Base-by-base conservation (phyloP, 805 yeast species). In the Pichia gijzeniarum region DNA sequence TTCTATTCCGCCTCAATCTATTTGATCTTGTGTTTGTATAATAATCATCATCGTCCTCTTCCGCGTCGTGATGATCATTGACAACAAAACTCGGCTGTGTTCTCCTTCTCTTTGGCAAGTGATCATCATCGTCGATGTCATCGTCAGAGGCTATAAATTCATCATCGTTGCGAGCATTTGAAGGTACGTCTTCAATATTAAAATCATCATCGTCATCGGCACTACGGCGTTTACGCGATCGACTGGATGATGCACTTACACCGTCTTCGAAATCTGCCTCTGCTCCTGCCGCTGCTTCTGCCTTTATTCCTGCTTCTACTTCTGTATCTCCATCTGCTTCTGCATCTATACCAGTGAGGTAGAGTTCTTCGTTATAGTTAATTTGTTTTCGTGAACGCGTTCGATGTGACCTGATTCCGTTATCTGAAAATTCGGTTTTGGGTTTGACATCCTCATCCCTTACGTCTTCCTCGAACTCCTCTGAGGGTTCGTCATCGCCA, bases 311-410 rank as follows among this genome's bases (percentile, higher is more conserved):
- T n/a, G n/a, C n/a, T n/a, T n/a, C 27, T n/a, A 21, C 57, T 8
- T 54, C 60, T 22, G 54, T 54, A 20, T 57, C 62, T 37, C 54
- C 64, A 35, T 50, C 68, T 25, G 10, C 28, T 7, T 25, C 28
- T 25, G 28, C 28, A 12, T 52, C 59, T 2, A 63, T 37, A 5
- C 49, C 59, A 18, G 54, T 56, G 14, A 59, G 47, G 2, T 50
- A 49, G 16, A 51, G 56, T 44, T 64, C 68, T 47, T 64, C 68
- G 40, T 64, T 64, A 40, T 64, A 64, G 43, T 63, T 64, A 21
- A 64, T 59, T 12, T 55, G 39, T 32, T 54, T 54, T 25, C 61
- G 53, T 58, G 69, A 39, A 40, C 65, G 56, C 39, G 58, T 61
- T 35, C 63, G 50, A 33, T 55, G 58, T 13, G 55, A 50, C 51